These are phyloP conservation scores for Corrigiola litoralis DNA, from an alignment of 179 eudicot species.

Conservation along the genomic window DNA sequence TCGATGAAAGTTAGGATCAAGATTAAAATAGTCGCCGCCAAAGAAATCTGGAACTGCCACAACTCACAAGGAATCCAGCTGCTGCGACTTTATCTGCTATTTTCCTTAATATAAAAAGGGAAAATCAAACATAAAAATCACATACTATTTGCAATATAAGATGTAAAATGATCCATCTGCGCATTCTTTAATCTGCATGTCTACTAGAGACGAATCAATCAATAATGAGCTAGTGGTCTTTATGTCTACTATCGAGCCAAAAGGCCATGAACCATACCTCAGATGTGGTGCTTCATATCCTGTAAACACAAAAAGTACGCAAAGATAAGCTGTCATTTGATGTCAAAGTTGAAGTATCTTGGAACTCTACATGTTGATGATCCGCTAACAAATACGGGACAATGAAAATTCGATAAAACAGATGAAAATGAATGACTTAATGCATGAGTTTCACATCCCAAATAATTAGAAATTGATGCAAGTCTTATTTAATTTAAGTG, in stretches of 20 bases:
- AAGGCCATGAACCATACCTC: slow-evolving; percentile 4
- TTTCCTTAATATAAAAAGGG: slow-evolving; percentile 20
- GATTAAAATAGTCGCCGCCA: slow-evolving; percentile 25
- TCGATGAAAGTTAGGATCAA: not conserved
- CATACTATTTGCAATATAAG: not conserved
- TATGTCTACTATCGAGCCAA: too few species aligned
- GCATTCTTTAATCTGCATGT: not conserved
- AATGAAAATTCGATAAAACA: too few species aligned
- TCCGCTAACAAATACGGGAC: too few species aligned
- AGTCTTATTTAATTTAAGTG: too few species aligned
- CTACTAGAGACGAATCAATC: not conserved
- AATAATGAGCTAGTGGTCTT: not conserved
- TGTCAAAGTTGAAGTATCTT: too few species aligned
- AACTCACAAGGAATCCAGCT: slow-evolving; percentile 38
- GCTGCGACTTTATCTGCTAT: slow-evolving; percentile 53
- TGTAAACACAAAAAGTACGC: not conserved
- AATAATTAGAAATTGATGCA: too few species aligned
- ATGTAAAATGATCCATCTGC: not conserved
- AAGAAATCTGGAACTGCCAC: slow-evolving; percentile 50
- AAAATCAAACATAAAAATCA: not conserved
- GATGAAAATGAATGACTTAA: too few species aligned
- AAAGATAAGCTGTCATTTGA: not conserved
- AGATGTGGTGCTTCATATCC: slow-evolving; percentile 25
- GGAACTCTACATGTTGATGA: not conserved
- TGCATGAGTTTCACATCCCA: too few species aligned